Percentiles rank a stretch among this genome's conserved stretches.
Evolutionary conservation across 176 grass and related monocot genomes (phyloP).

Genomic region (Aegilops sharonensis): DNA sequence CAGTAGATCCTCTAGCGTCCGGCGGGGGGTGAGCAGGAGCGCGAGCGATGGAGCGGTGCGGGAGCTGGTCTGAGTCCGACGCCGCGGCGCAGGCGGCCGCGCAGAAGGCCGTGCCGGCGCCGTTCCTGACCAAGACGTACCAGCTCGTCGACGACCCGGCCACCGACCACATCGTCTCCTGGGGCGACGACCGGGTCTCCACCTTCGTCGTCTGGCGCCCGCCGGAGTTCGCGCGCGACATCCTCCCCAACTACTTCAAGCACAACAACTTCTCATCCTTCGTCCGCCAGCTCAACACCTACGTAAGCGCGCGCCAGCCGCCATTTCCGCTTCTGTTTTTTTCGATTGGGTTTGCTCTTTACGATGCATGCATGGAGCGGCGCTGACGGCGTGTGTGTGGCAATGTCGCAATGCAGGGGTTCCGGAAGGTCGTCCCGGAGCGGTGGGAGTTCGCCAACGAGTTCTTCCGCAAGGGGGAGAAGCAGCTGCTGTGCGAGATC

Average conservation of each 20-base stretch:
- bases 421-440: conserved; percentile 78
- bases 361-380: neutral
- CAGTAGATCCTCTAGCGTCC: neutral
- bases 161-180: conserved; percentile 97
- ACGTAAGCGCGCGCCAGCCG: conserved; percentile 44
- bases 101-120: conserved; percentile 92
- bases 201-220: conserved; percentile 97
- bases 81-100: conserved; percentile 47
- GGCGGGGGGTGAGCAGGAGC: neutral
- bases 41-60: conserved; percentile 63
- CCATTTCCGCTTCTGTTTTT: neutral
- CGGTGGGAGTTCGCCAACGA: conserved; percentile 94
- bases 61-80: conserved; percentile 60
- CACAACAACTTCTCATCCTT: conserved; percentile 99
- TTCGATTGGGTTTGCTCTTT: neutral
- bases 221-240: conserved; percentile 90
- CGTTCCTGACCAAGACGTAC: conserved; percentile 98
- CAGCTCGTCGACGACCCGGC: conserved; percentile 88
- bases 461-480: conserved; percentile 85
- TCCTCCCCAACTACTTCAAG: conserved; percentile 99
- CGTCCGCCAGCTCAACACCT: conserved; percentile 99
- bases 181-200: conserved; percentile 88
- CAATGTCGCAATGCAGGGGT: conserved; percentile 57
- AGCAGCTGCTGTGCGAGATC: conserved; percentile 83
- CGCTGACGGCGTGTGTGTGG: neutral